These are phyloP conservation scores for Warburgia ugandensis DNA, from an alignment of 164 flowering plant species.

Conservation along the genomic window DNA sequence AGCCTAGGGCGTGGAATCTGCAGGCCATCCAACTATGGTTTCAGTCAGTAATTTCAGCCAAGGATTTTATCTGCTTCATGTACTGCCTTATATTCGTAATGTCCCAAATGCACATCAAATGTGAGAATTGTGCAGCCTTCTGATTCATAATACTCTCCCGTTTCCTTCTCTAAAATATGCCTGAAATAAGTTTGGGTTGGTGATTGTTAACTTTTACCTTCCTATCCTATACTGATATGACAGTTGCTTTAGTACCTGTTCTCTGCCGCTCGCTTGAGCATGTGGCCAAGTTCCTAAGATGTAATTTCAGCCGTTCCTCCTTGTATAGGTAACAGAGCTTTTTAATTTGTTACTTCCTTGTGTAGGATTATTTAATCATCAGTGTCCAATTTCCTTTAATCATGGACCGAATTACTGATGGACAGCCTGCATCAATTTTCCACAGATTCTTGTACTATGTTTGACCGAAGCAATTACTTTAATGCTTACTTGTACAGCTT, in stretches of 20 bases:
- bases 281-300: slow-evolving; percentile 83
- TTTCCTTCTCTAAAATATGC: too few species aligned
- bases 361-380: too few species aligned
- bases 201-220: neutral
- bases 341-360: neutral
- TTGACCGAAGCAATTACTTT: neutral
- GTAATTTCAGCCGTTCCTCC: slow-evolving; percentile 70
- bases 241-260: slow-evolving; percentile 95
- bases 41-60: slow-evolving; percentile 73
- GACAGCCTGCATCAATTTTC: too few species aligned
- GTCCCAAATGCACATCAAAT: slow-evolving; percentile 66
- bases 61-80: slow-evolving; percentile 87
- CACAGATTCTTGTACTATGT: too few species aligned
- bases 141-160: too few species aligned
- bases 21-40: slow-evolving; percentile 88
- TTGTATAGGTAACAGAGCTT: slow-evolving; percentile 80
- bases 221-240: slow-evolving; percentile 1
- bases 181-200: neutral
- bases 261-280: slow-evolving; percentile 72
- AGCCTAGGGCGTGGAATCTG: slow-evolving; percentile 91
- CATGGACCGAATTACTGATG: too few species aligned
- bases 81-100: slow-evolving; percentile 83
- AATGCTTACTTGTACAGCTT: neutral
- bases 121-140: slow-evolving; percentile 32
- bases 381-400: too few species aligned